Conservation (phyloP, 176 grass and related monocot genomes). For the Metroxylon sagu region DNA sequence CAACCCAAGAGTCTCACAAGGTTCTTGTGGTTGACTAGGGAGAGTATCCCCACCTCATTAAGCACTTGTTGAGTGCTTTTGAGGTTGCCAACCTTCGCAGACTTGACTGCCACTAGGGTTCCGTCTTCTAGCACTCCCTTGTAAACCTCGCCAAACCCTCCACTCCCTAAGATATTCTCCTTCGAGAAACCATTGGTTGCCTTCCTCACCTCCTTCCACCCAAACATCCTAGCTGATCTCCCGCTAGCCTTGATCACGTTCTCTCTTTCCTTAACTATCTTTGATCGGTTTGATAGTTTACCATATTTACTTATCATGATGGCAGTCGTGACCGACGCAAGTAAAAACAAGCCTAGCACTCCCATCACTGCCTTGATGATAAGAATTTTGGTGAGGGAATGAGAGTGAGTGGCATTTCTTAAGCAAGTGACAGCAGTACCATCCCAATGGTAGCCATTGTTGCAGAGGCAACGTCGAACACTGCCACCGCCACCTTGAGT, state of each 20-base stretch:
- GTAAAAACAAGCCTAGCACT: conserved; percentile 2
- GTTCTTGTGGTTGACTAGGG: conserved; percentile 25
- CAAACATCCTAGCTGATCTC: conserved; percentile 13
- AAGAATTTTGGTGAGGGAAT: conserved; percentile 4
- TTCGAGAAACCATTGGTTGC: conserved; percentile 18
- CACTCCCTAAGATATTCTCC: conserved; percentile 19
- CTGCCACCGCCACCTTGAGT: too few relatives aligned
- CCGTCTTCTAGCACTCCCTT: conserved; percentile 19
- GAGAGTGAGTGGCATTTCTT: background rate
- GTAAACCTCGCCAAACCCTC: conserved; percentile 25
- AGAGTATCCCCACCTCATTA: conserved; percentile 24
- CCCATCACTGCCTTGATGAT: background rate
- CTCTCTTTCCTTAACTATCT: too few relatives aligned
- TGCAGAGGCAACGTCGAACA: conserved; percentile 14
- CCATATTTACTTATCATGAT: background rate
- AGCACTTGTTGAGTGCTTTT: conserved; percentile 22
- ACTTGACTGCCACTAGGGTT: conserved; percentile 17
- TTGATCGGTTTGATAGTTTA: background rate
- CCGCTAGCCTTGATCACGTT: conserved; percentile 2
- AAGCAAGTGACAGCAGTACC: conserved; percentile 8
- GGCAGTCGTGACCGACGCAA: background rate
- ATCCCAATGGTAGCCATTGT: conserved; percentile 22
- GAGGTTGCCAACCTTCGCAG: conserved; percentile 14
- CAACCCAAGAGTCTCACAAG: conserved; percentile 26
- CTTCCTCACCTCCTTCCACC: conserved; percentile 22